Conservation (phyloP, 2,329 filamentous ascomycete genomes). For the Colletotrichum navitas region DNA sequence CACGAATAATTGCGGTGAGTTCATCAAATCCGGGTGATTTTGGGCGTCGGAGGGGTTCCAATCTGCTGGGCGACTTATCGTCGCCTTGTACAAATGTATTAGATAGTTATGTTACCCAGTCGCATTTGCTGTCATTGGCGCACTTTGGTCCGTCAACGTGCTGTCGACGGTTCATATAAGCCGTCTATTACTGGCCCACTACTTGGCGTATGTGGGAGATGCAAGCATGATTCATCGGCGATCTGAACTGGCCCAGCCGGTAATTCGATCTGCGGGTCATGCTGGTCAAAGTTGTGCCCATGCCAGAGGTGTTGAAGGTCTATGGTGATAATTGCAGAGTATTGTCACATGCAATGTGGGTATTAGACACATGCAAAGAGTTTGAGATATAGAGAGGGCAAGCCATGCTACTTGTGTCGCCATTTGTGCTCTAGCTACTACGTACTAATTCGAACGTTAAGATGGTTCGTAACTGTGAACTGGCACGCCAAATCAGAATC, state of each 20-base stretch:
- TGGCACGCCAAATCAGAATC: not conserved
- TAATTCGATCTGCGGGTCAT: not conserved
- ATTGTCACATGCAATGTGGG: not conserved
- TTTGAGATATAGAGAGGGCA: not conserved
- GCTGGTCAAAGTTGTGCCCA: not conserved
- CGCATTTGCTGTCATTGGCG: not conserved
- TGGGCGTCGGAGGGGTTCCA: constrained; percentile 35
- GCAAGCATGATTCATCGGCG: not conserved
- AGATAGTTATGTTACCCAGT: constrained; percentile 20
- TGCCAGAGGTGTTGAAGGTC: not conserved
- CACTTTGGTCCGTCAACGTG: not conserved
- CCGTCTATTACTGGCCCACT: not conserved
- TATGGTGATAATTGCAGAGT: not conserved
- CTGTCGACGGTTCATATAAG: not conserved
- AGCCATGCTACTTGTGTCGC: not conserved
- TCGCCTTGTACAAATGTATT: constrained; percentile 33
- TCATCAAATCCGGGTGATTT: constrained; percentile 23
- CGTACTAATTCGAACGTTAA: not conserved
- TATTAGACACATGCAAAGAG: not conserved
- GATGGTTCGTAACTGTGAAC: not conserved
- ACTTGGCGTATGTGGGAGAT: not conserved
- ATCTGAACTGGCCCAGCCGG: not conserved
- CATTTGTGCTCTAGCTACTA: not conserved
- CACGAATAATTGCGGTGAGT: constrained; percentile 37
- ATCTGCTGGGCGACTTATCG: constrained; percentile 19